Evolutionary conservation across 2,329 filamentous ascomycete species (phyloP).

Genomic region (Sporothrix mexicana): DNA sequence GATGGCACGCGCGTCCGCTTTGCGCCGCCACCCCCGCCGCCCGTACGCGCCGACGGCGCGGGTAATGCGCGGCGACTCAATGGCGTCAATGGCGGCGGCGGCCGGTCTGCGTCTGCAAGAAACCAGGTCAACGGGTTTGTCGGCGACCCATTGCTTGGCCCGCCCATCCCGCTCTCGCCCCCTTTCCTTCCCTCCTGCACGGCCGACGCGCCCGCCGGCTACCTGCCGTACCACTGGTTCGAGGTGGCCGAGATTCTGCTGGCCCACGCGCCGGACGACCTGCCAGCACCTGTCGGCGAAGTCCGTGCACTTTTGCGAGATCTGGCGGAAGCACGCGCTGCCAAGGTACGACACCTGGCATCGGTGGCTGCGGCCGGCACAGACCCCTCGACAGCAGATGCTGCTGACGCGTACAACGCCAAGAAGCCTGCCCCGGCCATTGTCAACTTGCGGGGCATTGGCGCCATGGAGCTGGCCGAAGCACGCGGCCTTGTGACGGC

Average conservation of each 20-base stretch:
- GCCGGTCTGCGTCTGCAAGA: no score
- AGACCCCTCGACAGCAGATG: slow-evolving; percentile 44
- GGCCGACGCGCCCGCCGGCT: slow-evolving; percentile 68
- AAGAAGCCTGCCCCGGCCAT: slow-evolving; percentile 47
- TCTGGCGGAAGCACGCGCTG: slow-evolving; percentile 83
- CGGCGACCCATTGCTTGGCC: slow-evolving; percentile 31
- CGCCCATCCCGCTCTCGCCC: slow-evolving; percentile 57
- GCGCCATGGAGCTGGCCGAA: slow-evolving; percentile 91
- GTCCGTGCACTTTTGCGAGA: slow-evolving; percentile 79
- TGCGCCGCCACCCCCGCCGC: slow-evolving; percentile 74
- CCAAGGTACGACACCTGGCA: slow-evolving; percentile 77
- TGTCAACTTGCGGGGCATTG: slow-evolving; percentile 73
- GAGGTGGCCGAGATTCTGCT: slow-evolving; percentile 88
- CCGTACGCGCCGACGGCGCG: slow-evolving; percentile 54
- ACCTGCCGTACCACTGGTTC: slow-evolving; percentile 93
- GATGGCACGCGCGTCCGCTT: slow-evolving; percentile 67
- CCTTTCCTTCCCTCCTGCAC: slow-evolving; percentile 82
- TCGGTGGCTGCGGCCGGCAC: slow-evolving; percentile 7
- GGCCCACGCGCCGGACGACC: slow-evolving; percentile 82
- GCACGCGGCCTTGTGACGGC: slow-evolving; percentile 81
- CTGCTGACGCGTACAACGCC: slow-evolving; percentile 58
- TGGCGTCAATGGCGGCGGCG: slow-evolving; percentile 25
- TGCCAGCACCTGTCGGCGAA: slow-evolving; percentile 70
- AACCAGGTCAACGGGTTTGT: background rate
- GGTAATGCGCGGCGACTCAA: slow-evolving; percentile 39